Base-by-base conservation (phyloP, 2,329 filamentous ascomycete species). In the Sarocladiaceae sp. region DNA sequence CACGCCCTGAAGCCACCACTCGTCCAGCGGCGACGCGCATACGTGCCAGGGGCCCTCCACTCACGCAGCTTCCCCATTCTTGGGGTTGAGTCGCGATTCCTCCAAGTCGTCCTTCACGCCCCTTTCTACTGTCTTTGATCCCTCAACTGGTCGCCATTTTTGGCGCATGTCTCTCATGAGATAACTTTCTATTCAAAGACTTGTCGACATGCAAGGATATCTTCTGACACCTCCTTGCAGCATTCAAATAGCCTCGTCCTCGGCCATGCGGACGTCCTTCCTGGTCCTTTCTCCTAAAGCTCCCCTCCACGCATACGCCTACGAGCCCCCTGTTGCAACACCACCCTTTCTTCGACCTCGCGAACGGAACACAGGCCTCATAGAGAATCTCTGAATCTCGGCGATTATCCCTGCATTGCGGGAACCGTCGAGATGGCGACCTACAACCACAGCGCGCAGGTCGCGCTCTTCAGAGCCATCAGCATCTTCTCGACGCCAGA, bases 381-480 rank as follows among this genome's bases (percentile, higher is more conserved):
- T 7, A 4, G 13, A 13, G 16, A 15, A 20, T 20, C 16, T 19
- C 15, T 11, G n/a, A 6, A 24, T 26, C n/a, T 11, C 23, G 10
- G n/a, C 23, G 37, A 29, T 15, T n/a, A 12, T 12, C 13, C 16
- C n/a, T 3, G 10, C 26, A 23, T 5, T 10, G 6, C 19, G 26
- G 23, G 16, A 9, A n/a, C 27, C 40, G 29, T 15, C 40, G n/a
- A 18, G 15, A 69, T 68, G 66, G 62, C 66, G 18, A 34, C 48
- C 18, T 68, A 68, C 50, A 67, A 58, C 49, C 55, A 58, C 43
- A 60, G 62, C 52, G 69, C 70, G 59, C 73, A 76, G 64, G 63
- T 60, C 51, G 76, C 77, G 60, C 70, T 82, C 32, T 58, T 80
- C 42, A 72, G 72, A 62, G 78, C 77, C 64, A 73, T 78, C 57